A percentile compares a stretch with the other conserved stretches of the same genome.
phyloP scores from a whole-genome alignment of 2,329 filamentous ascomycete species.

The Calonectria fujianensis region DNA sequence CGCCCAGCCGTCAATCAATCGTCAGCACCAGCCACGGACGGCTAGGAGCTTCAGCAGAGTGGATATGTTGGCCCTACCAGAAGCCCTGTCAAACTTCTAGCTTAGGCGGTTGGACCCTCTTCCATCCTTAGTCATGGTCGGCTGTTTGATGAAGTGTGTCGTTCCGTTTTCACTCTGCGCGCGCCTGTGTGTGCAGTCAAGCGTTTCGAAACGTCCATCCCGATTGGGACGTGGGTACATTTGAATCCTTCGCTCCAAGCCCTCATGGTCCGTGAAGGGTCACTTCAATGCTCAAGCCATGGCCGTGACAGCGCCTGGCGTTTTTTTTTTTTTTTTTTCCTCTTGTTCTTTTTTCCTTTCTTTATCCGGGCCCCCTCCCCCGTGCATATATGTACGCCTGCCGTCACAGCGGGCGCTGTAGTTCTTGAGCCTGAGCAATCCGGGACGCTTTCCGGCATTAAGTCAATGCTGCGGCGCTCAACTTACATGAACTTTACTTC shows the following conservation, averaged over 20 bases:
- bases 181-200: slow-evolving; percentile 2
- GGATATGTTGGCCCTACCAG: slow-evolving; percentile 46
- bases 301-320: slow-evolving; percentile 16
- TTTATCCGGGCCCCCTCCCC: background rate
- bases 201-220: slow-evolving; percentile 34
- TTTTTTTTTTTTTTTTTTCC: background rate
- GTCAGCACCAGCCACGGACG: slow-evolving; percentile 50
- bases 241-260: slow-evolving; percentile 15
- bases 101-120: slow-evolving; percentile 43
- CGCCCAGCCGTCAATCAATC: slow-evolving; percentile 55
- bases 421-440: slow-evolving; percentile 7
- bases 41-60: slow-evolving; percentile 45
- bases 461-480: slow-evolving; percentile 47
- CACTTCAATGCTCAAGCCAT: background rate
- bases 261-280: background rate
- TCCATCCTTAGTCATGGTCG: slow-evolving; percentile 12
- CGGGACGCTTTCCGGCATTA: slow-evolving; percentile 25
- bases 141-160: slow-evolving; percentile 16
- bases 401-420: slow-evolving; percentile 10
- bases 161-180: slow-evolving; percentile 26
- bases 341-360: background rate
- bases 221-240: slow-evolving; percentile 10
- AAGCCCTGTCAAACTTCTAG: slow-evolving; percentile 55
- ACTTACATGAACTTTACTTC: slow-evolving; percentile 45
- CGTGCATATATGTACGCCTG: background rate